Evolutionary conservation across 2,329 filamentous ascomycete species (phyloP), one percentile per base, ranked within the genome.

Genomic region (Penicillium sp.): DNA sequence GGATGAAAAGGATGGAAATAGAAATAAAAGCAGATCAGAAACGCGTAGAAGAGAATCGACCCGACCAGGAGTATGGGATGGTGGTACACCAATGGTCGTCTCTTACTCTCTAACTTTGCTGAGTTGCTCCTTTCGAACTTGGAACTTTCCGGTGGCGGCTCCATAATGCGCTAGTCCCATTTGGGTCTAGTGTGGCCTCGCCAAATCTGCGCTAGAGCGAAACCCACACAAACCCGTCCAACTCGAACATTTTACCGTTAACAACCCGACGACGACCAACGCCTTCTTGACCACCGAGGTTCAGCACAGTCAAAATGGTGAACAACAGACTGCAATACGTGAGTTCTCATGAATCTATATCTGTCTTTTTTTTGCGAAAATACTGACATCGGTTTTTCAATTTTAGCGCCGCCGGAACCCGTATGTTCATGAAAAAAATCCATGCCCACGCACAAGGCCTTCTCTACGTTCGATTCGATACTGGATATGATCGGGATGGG

Each of bases 381-480:
- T 67, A 54, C 67, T 74, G 65, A 75, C 66, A 61, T 53, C 43
- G 57, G 53, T 60, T 59, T 56, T 48, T 57, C 44, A 47, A 49
- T 73, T 40, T 22, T 40, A 89, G 84, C 86, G 88, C 81, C 87
- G 88, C 77, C 86, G 88, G 77, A 90, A 90, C 82, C 85, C 85
- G 88, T 90, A 85, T 81, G 88, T 87, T 68, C 56, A 29, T 22
- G 59, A 55, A 56, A 60, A 65, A 65, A 58, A 64, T 60, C 46
- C 58, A 60, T 57, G 51, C 29, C 42, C 49, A 29, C 43, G 43
- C 49, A 59, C 51, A 53, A 64, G 60, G 59, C 64, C 66, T 58
- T 63, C 52, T 48, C 50, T 33, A 48, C 56, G 57, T 56, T 46
- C 51, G 40, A 51, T 45, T 63, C 59, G 56, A 64, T 59, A 51